Percentiles rank a stretch among this genome's conserved stretches.
These are phyloP conservation scores for Scleroderma bovista DNA, from an alignment of 768 basidiomycete genomes.

Conservation along the genomic window DNA sequence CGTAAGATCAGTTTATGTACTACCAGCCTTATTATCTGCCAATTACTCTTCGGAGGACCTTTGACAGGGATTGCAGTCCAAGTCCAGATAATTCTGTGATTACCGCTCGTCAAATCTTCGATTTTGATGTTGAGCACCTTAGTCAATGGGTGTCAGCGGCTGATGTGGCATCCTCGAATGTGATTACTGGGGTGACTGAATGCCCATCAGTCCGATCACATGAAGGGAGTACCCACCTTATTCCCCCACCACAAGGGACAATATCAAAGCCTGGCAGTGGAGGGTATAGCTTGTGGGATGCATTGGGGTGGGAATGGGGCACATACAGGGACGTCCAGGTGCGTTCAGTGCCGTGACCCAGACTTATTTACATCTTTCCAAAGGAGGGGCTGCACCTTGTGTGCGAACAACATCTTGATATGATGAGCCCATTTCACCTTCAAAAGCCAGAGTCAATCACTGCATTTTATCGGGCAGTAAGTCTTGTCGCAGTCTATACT, in stretches of 20 bases:
- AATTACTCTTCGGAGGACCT: not conserved
- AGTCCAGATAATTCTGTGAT: not conserved
- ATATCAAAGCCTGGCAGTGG: conserved; percentile 1
- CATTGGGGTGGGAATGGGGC: not conserved
- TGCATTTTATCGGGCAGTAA: not conserved
- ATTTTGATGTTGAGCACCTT: not conserved
- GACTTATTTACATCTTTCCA: not conserved
- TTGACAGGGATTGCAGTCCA: not conserved
- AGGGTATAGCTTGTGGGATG: not conserved
- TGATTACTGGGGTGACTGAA: too few species aligned
- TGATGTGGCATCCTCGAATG: not conserved
- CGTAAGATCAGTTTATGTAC: not conserved
- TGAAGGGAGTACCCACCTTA: not conserved
- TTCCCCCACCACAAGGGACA: not conserved
- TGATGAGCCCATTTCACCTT: not conserved
- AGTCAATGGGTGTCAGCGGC: not conserved
- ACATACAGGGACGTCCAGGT: conserved; percentile 1
- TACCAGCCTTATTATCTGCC: not conserved
- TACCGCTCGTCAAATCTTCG: not conserved
- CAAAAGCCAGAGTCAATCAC: not conserved
- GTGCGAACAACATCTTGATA: not conserved
- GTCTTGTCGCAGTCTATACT: not conserved
- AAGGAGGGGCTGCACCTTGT: not conserved
- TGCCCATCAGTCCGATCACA: too few species aligned
- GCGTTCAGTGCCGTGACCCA: not conserved